These are phyloP conservation scores for Tricholoma hemisulphureum DNA, from an alignment of 768 basidiomycete species.

Conservation along the genomic window DNA sequence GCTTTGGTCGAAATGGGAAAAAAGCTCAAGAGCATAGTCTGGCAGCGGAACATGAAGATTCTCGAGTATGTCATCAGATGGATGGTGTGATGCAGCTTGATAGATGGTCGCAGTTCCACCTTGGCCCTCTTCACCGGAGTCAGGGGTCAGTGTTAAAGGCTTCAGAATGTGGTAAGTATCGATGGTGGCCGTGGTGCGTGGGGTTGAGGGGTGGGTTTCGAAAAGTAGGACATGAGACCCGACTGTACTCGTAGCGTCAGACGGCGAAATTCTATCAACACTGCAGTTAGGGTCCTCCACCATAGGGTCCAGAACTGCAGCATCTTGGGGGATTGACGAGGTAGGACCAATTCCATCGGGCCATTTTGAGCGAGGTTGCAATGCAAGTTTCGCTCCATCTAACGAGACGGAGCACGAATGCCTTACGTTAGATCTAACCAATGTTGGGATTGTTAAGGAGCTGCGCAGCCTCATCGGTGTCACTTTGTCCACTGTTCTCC, in stretches of 20 bases:
- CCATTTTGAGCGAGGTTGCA: background rate
- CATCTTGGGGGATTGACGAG: background rate
- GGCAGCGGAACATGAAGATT: constrained; percentile 14
- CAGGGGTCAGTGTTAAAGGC: background rate
- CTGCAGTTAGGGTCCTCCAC: background rate
- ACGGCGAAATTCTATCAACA: background rate
- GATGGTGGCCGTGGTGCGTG: constrained; percentile 6
- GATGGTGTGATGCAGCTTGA: background rate
- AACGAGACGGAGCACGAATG: constrained; percentile 14
- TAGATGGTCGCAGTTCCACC: constrained; percentile 18
- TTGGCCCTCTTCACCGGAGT: background rate
- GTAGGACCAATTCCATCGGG: no score
- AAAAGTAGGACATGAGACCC: background rate
- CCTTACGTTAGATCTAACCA: background rate
- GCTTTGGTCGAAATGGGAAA: constrained; percentile 17
- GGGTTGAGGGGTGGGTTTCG: constrained; percentile 6
- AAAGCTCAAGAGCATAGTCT: constrained; percentile 20
- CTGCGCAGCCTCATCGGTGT: constrained; percentile 34
- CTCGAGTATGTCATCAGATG: constrained; percentile 1
- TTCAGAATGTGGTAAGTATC: constrained; percentile 1
- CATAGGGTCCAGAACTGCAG: background rate
- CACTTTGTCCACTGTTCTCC: constrained; percentile 35
- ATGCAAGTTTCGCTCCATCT: background rate
- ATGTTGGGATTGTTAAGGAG: constrained; percentile 15
- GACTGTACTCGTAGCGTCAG: constrained; percentile 3